These are phyloP conservation scores for Viridothelium virens DNA, from an alignment of 495 filamentous ascomycete genomes.

Conservation along the genomic window DNA sequence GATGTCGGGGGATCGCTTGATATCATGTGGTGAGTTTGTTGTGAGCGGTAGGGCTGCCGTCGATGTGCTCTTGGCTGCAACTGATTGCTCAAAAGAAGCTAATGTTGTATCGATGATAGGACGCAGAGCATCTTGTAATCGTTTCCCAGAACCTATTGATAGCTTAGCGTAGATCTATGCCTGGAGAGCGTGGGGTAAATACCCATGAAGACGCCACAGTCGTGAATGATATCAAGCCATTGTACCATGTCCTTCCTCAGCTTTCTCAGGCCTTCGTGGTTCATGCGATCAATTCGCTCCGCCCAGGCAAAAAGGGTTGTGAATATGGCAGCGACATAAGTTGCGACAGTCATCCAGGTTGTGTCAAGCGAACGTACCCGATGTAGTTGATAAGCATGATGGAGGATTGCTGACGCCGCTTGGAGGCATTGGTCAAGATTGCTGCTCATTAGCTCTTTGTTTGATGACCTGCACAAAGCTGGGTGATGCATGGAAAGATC, in stretches of 20 bases:
- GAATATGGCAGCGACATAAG: conserved; percentile 66
- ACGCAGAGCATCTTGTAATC: conserved; percentile 31
- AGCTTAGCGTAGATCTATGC: conserved; percentile 2
- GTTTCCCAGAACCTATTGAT: conserved; percentile 36
- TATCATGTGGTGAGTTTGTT: neutral
- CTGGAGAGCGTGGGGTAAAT: conserved; percentile 23
- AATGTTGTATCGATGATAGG: conserved; percentile 31
- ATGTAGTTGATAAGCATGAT: conserved; percentile 49
- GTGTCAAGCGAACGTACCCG: conserved; percentile 64
- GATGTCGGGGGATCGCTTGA: neutral
- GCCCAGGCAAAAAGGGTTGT: conserved; percentile 63
- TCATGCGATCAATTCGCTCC: conserved; percentile 55
- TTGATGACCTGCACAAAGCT: conserved; percentile 55
- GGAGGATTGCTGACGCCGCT: conserved; percentile 54
- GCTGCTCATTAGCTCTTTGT: conserved; percentile 51
- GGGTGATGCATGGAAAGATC: conserved; percentile 59
- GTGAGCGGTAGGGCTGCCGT: conserved; percentile 5
- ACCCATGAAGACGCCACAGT: conserved; percentile 58
- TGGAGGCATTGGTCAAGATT: conserved; percentile 64
- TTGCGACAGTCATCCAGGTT: conserved; percentile 66
- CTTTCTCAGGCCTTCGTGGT: conserved; percentile 43
- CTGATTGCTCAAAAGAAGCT: conserved; percentile 25
- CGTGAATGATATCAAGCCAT: conserved; percentile 60
- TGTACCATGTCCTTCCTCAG: conserved; percentile 58
- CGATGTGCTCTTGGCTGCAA: conserved; percentile 24